A percentile compares a stretch with the other conserved stretches of the same genome.
Evolutionary conservation across 495 filamentous ascomycete species (phyloP).

Genomic region (Penicillium tannophilum): DNA sequence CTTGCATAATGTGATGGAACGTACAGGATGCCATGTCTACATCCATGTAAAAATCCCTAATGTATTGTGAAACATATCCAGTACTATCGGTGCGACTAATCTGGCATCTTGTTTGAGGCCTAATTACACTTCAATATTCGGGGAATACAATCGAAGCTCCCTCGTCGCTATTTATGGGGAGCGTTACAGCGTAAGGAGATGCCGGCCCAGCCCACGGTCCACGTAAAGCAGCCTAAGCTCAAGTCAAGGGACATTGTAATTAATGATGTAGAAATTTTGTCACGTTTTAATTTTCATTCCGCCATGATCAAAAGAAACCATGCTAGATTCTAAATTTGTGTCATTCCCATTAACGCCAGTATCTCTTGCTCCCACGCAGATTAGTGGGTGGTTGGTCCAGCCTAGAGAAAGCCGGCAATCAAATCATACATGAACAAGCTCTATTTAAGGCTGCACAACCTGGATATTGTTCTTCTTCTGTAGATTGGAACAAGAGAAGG

Average conservation of each 20-base stretch:
- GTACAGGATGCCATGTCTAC: no score
- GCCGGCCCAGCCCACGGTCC: no score
- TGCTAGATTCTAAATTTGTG: constrained; percentile 29
- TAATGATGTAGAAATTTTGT: neutral
- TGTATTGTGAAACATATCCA: no score
- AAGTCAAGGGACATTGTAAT: neutral
- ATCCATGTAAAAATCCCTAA: no score
- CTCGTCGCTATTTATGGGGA: no score
- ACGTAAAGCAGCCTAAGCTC: neutral
- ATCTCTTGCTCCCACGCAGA: constrained; percentile 13
- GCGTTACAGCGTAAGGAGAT: no score
- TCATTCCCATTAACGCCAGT: constrained; percentile 28
- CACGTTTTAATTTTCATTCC: constrained; percentile 8
- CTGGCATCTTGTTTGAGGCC: no score
- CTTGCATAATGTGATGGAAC: no score
- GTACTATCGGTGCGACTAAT: no score
- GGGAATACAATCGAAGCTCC: no score
- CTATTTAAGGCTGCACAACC: constrained; percentile 76
- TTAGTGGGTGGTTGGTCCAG: constrained; percentile 3
- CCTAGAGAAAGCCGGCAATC: constrained; percentile 13
- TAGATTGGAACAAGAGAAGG: constrained; percentile 12
- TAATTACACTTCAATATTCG: no score
- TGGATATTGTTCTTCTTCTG: constrained; percentile 99
- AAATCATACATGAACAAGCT: constrained; percentile 14
- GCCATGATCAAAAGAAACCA: constrained; percentile 18